Base-by-base conservation (phyloP, 2,329 filamentous ascomycete genomes). In the Septoria petroselini region DNA sequence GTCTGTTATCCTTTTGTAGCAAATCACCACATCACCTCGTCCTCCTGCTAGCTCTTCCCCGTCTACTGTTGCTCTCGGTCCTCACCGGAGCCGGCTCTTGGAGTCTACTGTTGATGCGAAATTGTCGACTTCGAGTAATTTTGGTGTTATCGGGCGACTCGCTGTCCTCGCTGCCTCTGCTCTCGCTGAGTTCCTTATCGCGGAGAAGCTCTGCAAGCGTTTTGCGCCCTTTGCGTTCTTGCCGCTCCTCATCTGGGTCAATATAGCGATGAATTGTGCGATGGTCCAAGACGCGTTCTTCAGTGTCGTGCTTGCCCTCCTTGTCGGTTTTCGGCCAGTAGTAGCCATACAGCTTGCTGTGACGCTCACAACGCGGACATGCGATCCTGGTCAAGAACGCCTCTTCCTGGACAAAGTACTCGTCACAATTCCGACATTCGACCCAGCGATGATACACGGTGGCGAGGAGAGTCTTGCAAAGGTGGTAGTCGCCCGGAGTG, bases 301-400 rank as follows among this genome's bases (percentile, higher is more conserved):
- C 78, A 7, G 80, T 83, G 65, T 97, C 93, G 15, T 79, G 69
- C 12, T 82, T 81, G 0, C 88, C 88, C 19, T 85, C 82, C 54
- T 78, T 85, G 52, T 95, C 86, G 0, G 93, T 97, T 74, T 98
- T 96, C 4, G 93, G 93, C 93, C 93, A 98, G 50, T 86, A 77
- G 65, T 87, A 96, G 0, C 94, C 94, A 66, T 97, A 98, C 0
- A 98, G 73, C 72, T 95, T 97, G 12, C 88, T 94, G 65, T 98
- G 93, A 0, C 93, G 82, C 71, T 98, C 93, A 68, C 93, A 98
- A 5, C 93, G 82, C 3, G 89, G 91, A 67, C 93, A 98, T 12
- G 88, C 85, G 41, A 86, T 83, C 44, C 85, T 82, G 1, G 91
- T 96, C 58, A 84, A 85, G 67, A 95, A 96, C 0, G 88, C 89